Conservation (phyloP, 345 rosid genomes). For the Aurinia saxatilis region DNA sequence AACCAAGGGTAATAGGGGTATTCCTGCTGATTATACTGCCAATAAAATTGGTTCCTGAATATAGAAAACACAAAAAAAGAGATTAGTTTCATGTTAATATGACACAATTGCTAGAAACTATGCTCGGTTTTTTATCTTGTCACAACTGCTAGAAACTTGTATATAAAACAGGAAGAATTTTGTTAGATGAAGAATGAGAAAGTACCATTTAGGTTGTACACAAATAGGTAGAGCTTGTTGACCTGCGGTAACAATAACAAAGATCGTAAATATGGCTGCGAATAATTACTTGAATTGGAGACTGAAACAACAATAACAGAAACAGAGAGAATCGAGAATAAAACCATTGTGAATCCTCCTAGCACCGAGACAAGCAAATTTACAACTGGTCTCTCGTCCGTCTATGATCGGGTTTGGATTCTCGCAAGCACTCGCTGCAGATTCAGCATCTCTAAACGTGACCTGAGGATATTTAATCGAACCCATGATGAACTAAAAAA, state of each 20-base stretch:
- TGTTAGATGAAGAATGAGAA: conserved; percentile 1
- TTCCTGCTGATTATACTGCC: too few species aligned
- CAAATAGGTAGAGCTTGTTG: not conserved
- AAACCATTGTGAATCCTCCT: not conserved
- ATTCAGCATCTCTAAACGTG: conserved; percentile 50
- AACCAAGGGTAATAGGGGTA: not conserved
- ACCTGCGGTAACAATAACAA: not conserved
- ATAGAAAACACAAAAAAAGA: not conserved
- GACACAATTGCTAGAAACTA: not conserved
- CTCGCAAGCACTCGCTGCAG: conserved; percentile 52
- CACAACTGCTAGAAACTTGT: too few species aligned
- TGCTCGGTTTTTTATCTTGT: too few species aligned
- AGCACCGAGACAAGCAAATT: conserved; percentile 39
- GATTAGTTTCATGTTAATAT: not conserved
- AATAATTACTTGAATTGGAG: not conserved
- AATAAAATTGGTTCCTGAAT: not conserved
- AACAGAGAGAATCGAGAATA: not conserved
- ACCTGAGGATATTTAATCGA: conserved; percentile 33
- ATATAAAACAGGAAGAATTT: too few species aligned
- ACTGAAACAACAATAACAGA: not conserved
- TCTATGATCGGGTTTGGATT: conserved; percentile 50
- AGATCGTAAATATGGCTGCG: not conserved
- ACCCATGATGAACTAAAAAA: too few species aligned
- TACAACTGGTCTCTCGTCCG: conserved; percentile 49
- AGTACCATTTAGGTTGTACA: not conserved